Evolutionary conservation across 2,329 filamentous ascomycete species (phyloP).

Genomic region (Curvularia spicifera): DNA sequence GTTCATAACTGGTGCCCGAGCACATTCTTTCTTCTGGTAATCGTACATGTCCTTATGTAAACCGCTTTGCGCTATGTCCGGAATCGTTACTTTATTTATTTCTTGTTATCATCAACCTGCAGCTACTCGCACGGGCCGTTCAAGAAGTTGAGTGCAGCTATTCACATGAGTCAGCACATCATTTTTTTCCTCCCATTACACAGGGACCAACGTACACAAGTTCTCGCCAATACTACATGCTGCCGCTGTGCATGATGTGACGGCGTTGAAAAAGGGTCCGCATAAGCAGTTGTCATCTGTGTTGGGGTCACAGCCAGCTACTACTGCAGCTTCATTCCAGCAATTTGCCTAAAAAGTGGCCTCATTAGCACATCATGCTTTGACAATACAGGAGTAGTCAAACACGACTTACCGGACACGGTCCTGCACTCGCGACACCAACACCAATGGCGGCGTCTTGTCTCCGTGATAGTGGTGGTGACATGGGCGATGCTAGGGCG

Average conservation of each 20-base stretch:
- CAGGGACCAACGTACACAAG: slow-evolving; percentile 32
- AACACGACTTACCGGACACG: slow-evolving; percentile 33
- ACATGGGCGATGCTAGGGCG: slow-evolving; percentile 31
- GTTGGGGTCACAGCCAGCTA: slow-evolving; percentile 41
- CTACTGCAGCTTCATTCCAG: slow-evolving; percentile 42
- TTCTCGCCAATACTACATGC: slow-evolving; percentile 42
- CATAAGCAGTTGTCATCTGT: slow-evolving; percentile 41
- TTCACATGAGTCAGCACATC: slow-evolving; percentile 7
- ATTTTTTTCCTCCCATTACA: too few relatives aligned
- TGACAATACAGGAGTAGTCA: background rate
- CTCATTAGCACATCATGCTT: slow-evolving; percentile 10
- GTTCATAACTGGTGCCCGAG: background rate
- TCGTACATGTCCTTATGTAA: slow-evolving; percentile 6
- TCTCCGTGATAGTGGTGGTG: slow-evolving; percentile 9
- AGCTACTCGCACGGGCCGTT: slow-evolving; percentile 16
- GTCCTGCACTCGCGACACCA: slow-evolving; percentile 27
- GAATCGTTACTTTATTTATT: background rate
- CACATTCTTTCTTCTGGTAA: background rate
- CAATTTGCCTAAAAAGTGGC: slow-evolving; percentile 33
- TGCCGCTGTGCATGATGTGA: slow-evolving; percentile 37
- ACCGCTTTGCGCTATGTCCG: background rate
- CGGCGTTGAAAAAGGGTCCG: slow-evolving; percentile 42
- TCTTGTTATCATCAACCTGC: background rate
- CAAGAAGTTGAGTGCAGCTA: slow-evolving; percentile 25
- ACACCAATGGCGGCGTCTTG: slow-evolving; percentile 17